Conservation (phyloP, 2,329 filamentous ascomycete species). For the Rutstroemia sp. region DNA sequence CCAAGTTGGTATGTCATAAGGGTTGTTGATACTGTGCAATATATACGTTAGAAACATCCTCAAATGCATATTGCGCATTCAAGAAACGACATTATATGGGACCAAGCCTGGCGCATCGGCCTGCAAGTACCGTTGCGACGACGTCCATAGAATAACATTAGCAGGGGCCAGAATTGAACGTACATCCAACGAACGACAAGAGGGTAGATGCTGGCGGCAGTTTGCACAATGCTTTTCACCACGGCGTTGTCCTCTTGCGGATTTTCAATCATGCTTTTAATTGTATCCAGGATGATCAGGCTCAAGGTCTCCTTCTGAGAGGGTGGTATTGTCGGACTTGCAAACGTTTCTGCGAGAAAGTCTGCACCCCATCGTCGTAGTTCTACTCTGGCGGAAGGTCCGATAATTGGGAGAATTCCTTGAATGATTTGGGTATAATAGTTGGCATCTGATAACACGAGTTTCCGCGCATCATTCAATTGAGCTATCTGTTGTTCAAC, state of each 20-base stretch:
- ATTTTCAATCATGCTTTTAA: slow-evolving; percentile 63
- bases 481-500: slow-evolving; percentile 75
- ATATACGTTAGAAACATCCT: slow-evolving; percentile 23
- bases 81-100: not conserved
- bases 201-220: slow-evolving; percentile 87
- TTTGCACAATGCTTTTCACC: slow-evolving; percentile 78
- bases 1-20: slow-evolving; percentile 76
- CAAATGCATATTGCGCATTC: not conserved
- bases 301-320: slow-evolving; percentile 76
- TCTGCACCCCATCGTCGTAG: slow-evolving; percentile 93
- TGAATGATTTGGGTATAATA: slow-evolving; percentile 91
- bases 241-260: slow-evolving; percentile 72
- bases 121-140: not conserved
- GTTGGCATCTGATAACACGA: slow-evolving; percentile 77
- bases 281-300: slow-evolving; percentile 67
- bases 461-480: slow-evolving; percentile 81
- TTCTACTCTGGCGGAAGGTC: slow-evolving; percentile 65
- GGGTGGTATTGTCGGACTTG: slow-evolving; percentile 73
- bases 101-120: not conserved
- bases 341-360: slow-evolving; percentile 92
- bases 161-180: slow-evolving; percentile 38
- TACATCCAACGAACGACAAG: slow-evolving; percentile 91
- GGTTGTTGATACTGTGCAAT: slow-evolving; percentile 68
- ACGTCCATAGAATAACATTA: slow-evolving; percentile 9
- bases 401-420: slow-evolving; percentile 87